phyloP scores from a whole-genome alignment of 306 rosid species.

The Cicer bijugum region DNA sequence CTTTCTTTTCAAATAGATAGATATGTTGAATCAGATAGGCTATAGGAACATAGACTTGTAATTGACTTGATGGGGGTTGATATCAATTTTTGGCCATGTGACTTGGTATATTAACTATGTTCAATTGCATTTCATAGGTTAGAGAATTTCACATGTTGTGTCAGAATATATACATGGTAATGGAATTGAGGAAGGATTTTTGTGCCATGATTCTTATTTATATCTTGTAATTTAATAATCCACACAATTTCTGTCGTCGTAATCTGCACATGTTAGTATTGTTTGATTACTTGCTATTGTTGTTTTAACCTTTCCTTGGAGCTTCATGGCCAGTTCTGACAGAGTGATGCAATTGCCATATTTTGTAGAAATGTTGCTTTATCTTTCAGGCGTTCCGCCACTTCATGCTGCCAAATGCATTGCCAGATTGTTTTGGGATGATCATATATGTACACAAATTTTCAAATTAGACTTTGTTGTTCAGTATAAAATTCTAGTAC shows the following conservation, averaged over 20 bases:
- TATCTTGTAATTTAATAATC: not conserved
- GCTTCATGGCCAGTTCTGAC: not conserved
- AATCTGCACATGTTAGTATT: not conserved
- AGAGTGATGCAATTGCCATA: not conserved
- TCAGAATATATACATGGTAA: not conserved
- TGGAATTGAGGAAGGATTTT: slow-evolving; percentile 19
- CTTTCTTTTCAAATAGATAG: not conserved
- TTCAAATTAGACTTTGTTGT: not conserved
- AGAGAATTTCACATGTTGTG: not conserved
- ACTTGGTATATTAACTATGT: not conserved
- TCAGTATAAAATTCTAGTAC: not conserved
- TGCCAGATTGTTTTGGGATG: not conserved
- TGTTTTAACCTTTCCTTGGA: not conserved
- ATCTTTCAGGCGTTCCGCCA: not conserved
- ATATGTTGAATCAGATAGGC: not conserved
- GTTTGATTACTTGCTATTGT: slow-evolving; percentile 1
- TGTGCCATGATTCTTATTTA: not conserved
- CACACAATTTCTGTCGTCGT: not conserved
- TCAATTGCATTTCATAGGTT: too few relatives aligned
- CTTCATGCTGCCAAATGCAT: slow-evolving; percentile 3
- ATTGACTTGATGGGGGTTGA: not conserved
- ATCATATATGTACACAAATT: not conserved
- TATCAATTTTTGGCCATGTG: not conserved
- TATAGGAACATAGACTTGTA: not conserved
- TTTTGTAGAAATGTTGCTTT: not conserved